These are phyloP conservation scores for Thraustochytrium striatum DNA, from an alignment of 352 stramenopile genomes.

Conservation along the genomic window DNA sequence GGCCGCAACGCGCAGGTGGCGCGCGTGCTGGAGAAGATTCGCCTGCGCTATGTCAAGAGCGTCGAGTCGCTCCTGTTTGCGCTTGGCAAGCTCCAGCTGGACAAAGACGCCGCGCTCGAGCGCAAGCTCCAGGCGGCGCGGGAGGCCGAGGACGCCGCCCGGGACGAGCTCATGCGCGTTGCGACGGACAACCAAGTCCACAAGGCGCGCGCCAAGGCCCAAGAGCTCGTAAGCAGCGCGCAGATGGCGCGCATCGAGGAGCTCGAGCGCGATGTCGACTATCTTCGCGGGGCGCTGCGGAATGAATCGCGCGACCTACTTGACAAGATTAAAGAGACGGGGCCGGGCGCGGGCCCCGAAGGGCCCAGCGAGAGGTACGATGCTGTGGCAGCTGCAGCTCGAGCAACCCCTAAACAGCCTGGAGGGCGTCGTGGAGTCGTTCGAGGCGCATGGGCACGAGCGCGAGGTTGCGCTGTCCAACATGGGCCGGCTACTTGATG, in stretches of 20 bases:
- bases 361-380: background rate
- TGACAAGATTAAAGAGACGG: background rate
- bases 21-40: constrained; percentile 4
- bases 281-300: constrained; percentile 9
- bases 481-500: constrained; percentile 33
- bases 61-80: constrained; percentile 9
- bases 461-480: constrained; percentile 30
- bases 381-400: constrained; percentile 1
- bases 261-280: constrained; percentile 29
- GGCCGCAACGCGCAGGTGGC: constrained; percentile 28
- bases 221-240: constrained; percentile 12
- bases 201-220: constrained; percentile 54
- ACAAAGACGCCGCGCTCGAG: background rate
- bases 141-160: too few relatives aligned
- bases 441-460: constrained; percentile 16
- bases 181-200: too few relatives aligned
- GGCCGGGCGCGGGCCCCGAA: background rate
- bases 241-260: constrained; percentile 33
- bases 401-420: constrained; percentile 19
- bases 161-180: too few relatives aligned
- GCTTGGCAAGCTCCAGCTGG: background rate
- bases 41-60: constrained; percentile 19
- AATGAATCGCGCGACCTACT: constrained; percentile 11
- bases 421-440: constrained; percentile 22
- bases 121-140: too few relatives aligned